Conservation (phyloP, 2,329 filamentous ascomycete genomes). For the Graphiopsis chlorocephala region DNA sequence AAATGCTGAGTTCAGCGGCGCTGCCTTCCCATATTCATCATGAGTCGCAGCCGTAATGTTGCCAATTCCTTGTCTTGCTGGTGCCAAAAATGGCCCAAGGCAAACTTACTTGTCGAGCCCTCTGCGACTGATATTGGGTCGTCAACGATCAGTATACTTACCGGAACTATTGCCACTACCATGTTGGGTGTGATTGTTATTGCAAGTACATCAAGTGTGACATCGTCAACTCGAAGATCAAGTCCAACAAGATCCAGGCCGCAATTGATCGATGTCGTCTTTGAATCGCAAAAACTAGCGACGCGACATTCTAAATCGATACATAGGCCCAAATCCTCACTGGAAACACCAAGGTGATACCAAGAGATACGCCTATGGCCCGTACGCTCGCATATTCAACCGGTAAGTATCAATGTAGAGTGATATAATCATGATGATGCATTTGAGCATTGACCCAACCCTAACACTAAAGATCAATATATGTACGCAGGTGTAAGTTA, state of each 20-base stretch:
- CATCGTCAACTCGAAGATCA: neutral
- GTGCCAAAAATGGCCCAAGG: no score
- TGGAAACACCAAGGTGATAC: neutral
- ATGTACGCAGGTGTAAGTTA: no score
- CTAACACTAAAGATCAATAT: neutral
- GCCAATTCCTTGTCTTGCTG: no score
- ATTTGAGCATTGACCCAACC: neutral
- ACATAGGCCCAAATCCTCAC: neutral
- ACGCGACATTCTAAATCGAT: neutral
- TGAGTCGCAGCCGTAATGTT: no score
- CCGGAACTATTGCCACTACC: no score
- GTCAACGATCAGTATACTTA: no score
- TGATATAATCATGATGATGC: neutral
- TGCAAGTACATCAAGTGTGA: neutral
- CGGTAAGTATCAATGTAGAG: neutral
- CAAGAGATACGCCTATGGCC: neutral
- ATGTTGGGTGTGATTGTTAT: no score
- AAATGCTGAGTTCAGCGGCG: neutral
- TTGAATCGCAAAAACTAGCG: neutral
- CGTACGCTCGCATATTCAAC: neutral
- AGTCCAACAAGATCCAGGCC: neutral
- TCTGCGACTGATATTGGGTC: no score
- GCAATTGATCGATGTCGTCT: neutral
- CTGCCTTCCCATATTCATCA: neutral
- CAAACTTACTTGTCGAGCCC: no score